phyloP scores from a whole-genome alignment of 129 eudicot genomes.

The Artemisia tridentata region DNA sequence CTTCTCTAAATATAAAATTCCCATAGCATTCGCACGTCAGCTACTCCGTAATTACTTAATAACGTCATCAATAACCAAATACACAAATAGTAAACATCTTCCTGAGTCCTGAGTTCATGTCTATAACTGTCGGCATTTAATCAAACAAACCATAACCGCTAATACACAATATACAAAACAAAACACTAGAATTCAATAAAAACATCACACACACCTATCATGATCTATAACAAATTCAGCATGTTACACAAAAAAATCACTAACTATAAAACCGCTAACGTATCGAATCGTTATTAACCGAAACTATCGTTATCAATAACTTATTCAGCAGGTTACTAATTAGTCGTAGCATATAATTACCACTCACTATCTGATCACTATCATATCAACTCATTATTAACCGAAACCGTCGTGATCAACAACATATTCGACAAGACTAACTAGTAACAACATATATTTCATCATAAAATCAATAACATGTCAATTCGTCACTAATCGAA shows the following conservation, averaged over 20 bases:
- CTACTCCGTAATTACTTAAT: neutral
- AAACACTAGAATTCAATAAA: too few relatives aligned
- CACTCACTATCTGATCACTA: too few relatives aligned
- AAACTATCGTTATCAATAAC: too few relatives aligned
- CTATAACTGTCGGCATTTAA: neutral
- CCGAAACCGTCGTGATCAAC: too few relatives aligned
- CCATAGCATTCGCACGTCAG: neutral
- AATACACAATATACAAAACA: neutral
- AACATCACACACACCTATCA: neutral
- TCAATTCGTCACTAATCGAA: too few relatives aligned
- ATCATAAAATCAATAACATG: neutral
- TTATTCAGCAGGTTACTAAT: too few relatives aligned
- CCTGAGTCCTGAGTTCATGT: neutral
- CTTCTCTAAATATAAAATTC: neutral
- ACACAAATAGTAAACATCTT: neutral
- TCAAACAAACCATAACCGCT: constrained; percentile 1
- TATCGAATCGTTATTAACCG: too few relatives aligned
- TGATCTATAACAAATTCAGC: neutral
- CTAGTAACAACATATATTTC: neutral
- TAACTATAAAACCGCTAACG: too few relatives aligned
- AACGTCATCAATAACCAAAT: constrained; percentile 19
- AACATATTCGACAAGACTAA: neutral
- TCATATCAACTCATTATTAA: too few relatives aligned
- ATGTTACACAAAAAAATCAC: neutral
- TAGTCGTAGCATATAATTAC: too few relatives aligned